Evolutionary conservation across 306 rosid species (phyloP), one percentile per base, ranked within the genome.

Genomic region (Psophocarpus tetragonolobus): DNA sequence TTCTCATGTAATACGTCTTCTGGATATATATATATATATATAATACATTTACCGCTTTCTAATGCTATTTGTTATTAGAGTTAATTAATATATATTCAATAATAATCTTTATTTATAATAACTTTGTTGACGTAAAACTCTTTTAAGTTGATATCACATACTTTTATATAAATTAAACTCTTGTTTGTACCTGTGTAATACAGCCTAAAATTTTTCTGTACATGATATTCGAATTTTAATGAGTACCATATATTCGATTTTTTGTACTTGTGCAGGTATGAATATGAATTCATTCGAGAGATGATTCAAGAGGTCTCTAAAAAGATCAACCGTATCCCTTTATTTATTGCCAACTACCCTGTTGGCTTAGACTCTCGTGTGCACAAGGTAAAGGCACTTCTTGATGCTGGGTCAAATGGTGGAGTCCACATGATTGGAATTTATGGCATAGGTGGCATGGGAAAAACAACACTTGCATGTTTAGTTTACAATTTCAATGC

Each of bases 401-500:
- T 74, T 33, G 29, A 58, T 30, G 45, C 57, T 57, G 57, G 41
- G 48, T 80, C 78, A 44, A 12, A 71, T 45, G 33, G 71, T 24
- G 65, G 51, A 3, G 67, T 50, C 17, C n/a, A 17, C 21, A 56
- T 79, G 66, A 30, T 79, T 9, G 83, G 73, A 2, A 71, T 70
- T 57, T 58, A 47, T 47, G 83, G 83, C 15, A 68, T 41, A 0
- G 33, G 58, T 4, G 82, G 82, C 3, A 33, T 73, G 8, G 78
- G 78, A 0, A 73, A 73, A 17, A 39, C 57, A 15, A 56, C 78
- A 24, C 57, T 73, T 57, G 68, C 78, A 24, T 39, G 57, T 41
- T 42, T 56, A 4, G 42, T 73, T 0, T 73, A 57, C 78, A 73
- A 73, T 73, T 38, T 32, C 27, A 57, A 38, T 26, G 29, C 57